Evolutionary conservation across 75 land plant genomes (phyloP).

Genomic region (Pseudotsuga menziesii): DNA sequence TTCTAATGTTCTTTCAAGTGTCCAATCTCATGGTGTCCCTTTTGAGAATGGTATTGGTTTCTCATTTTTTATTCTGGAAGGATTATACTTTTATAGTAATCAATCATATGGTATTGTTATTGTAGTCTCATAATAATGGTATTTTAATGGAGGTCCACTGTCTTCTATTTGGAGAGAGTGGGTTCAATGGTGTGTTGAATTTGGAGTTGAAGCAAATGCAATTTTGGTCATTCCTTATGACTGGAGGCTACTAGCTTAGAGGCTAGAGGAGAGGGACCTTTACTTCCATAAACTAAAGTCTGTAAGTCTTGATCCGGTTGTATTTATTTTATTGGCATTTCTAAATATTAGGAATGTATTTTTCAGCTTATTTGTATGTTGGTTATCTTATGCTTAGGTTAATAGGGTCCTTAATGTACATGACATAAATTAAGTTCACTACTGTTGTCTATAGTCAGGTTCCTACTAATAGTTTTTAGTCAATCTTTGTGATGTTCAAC

Average conservation of each 20-base stretch:
- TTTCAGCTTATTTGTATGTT: neutral
- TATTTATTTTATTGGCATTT: neutral
- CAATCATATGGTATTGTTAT: neutral
- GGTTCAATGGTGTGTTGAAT: slow-evolving; percentile 96
- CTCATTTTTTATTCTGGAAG: neutral
- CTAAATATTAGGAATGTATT: neutral
- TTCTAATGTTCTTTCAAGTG: neutral
- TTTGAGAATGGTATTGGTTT: neutral
- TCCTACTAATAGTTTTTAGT: neutral
- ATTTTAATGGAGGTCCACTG: slow-evolving; percentile 67
- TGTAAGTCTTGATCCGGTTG: slow-evolving; percentile 13
- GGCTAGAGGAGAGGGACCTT: slow-evolving; percentile 94
- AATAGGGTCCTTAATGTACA: neutral
- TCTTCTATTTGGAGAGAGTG: slow-evolving; percentile 99
- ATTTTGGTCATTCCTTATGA: slow-evolving; percentile 96
- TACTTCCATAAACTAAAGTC: slow-evolving; percentile 98
- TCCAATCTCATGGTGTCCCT: neutral
- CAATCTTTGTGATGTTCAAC: neutral
- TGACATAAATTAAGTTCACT: neutral
- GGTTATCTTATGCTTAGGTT: neutral
- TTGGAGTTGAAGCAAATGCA: slow-evolving; percentile 97
- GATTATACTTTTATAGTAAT: neutral
- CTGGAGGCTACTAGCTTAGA: slow-evolving; percentile 88
- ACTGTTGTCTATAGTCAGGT: neutral
- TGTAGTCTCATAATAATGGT: too few species aligned